phyloP scores from a whole-genome alignment of 129 eudicot genomes.

The Pseudognaphalium luteoalbum region DNA sequence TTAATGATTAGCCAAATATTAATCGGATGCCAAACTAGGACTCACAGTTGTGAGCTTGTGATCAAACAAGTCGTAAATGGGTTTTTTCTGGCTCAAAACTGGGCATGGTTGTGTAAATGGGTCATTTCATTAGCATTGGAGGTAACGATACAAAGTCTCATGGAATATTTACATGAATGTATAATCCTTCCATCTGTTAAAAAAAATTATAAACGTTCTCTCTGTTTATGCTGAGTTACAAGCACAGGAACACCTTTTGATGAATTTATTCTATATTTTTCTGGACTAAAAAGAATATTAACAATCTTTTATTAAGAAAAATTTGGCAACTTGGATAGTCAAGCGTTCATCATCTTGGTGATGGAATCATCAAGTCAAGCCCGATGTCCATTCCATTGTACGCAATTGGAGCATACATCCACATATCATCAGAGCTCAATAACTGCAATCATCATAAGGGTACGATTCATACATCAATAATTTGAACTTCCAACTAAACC shows the following conservation, averaged over 20 bases:
- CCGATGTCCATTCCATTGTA: slow-evolving; percentile 84
- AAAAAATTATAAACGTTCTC: not conserved
- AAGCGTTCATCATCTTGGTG: slow-evolving; percentile 45
- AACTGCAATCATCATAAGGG: slow-evolving; percentile 45
- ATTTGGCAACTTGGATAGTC: not conserved
- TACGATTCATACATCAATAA: not conserved
- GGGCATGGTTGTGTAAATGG: not conserved
- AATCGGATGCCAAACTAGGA: too few relatives aligned
- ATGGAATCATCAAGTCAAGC: slow-evolving; percentile 44
- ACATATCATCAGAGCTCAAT: slow-evolving; percentile 72
- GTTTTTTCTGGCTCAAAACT: not conserved
- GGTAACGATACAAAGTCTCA: slow-evolving; percentile 11
- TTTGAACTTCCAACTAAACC: not conserved
- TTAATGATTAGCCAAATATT: too few relatives aligned
- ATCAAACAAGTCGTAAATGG: not conserved
- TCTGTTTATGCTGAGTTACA: slow-evolving; percentile 7
- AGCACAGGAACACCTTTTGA: slow-evolving; percentile 19
- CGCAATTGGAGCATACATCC: slow-evolving; percentile 92
- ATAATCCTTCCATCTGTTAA: slow-evolving; percentile 2
- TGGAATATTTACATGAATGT: slow-evolving; percentile 15
- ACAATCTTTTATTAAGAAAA: not conserved
- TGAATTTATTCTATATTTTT: slow-evolving; percentile 22
- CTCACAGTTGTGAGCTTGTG: too few relatives aligned
- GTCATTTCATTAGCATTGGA: not conserved
- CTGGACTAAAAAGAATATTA: not conserved